These are phyloP conservation scores for Podaxis mareebaensis DNA, from an alignment of 768 basidiomycete genomes.

Conservation along the genomic window DNA sequence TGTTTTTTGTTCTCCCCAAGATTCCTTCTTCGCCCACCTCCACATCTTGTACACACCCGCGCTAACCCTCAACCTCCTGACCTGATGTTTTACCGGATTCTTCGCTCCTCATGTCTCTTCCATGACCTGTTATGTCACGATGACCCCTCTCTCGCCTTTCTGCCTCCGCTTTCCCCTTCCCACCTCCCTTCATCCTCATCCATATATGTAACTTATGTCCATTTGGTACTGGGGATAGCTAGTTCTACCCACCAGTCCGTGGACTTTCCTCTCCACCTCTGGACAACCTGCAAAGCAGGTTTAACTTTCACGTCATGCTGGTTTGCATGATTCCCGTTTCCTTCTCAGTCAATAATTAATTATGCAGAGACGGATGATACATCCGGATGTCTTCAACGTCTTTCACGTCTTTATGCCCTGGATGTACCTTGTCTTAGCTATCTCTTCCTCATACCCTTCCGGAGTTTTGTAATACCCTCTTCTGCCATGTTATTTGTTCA, in stretches of 20 bases:
- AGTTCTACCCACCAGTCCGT: neutral
- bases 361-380: neutral
- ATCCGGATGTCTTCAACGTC: neutral
- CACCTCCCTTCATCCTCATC: slow-evolving; percentile 10
- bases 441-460: neutral
- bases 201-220: slow-evolving; percentile 4
- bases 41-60: neutral
- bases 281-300: neutral
- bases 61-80: neutral
- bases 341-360: neutral
- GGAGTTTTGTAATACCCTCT: neutral
- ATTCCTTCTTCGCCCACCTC: neutral
- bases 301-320: neutral
- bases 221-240: neutral
- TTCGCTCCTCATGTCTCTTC: neutral
- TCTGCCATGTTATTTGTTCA: neutral
- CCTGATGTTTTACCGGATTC: neutral
- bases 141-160: neutral
- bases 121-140: slow-evolving; percentile 4
- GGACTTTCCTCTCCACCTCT: neutral
- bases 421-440: neutral
- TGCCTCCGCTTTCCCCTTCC: neutral
- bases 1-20: slow-evolving; percentile 2
- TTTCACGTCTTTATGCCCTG: neutral
- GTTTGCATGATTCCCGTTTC: neutral